Conservation (phyloP, 2,329 filamentous ascomycete species). For the Trichoderma brevicompactum region DNA sequence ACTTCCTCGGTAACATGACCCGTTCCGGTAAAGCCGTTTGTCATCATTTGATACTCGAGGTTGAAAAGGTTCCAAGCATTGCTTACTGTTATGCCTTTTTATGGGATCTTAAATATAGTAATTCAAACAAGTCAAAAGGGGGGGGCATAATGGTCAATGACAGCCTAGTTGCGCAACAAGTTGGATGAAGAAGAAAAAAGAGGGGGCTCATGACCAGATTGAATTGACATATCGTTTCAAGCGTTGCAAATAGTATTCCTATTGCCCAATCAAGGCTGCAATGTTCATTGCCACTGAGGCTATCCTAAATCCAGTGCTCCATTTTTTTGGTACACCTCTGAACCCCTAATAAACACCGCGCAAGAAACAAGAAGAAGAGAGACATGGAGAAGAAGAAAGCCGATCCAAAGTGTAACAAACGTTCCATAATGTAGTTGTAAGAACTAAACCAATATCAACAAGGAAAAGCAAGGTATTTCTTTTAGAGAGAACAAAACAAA, state of each 20-base stretch:
- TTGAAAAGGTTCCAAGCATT: conserved; percentile 4
- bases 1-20: background rate
- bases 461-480: background rate
- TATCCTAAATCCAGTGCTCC: background rate
- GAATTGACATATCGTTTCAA: background rate
- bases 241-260: background rate
- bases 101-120: too few relatives aligned
- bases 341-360: conserved; percentile 9
- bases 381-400: background rate
- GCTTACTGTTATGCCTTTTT: background rate
- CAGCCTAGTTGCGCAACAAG: background rate
- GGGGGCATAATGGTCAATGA: background rate
- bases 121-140: background rate
- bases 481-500: background rate
- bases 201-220: background rate
- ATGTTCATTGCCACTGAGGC: conserved; percentile 2
- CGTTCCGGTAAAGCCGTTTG: background rate
- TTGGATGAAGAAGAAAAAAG: too few relatives aligned
- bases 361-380: background rate
- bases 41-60: background rate
- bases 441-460: background rate
- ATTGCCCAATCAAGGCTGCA: background rate
- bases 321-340: background rate
- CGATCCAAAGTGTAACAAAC: background rate
- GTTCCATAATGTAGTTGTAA: background rate